Base-by-base conservation (phyloP, 108 stramenopile species). In the Bacterosira constricta region DNA sequence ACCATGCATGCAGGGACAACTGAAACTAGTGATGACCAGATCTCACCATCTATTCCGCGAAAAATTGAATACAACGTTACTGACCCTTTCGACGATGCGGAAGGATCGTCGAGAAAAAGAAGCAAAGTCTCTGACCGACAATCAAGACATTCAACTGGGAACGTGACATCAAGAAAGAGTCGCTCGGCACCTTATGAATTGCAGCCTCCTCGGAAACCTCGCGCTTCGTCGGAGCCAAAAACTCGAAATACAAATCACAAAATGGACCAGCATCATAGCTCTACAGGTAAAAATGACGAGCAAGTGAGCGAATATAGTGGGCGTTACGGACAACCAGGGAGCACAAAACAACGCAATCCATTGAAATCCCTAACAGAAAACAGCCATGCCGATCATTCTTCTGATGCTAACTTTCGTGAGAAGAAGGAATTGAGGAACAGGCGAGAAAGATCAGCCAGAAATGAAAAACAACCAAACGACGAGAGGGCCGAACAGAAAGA, bases 41-140 rank as follows among this genome's bases (percentile, higher is more conserved):
- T 56, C n/a, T 56, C 55, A 8, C 55, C 27, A 56, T 36, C 55
- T 18, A 56, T 56, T 54, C 52, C 65, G 0, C 21, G 65, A 36
- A 66, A 66, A 25, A 41, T 53, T n/a, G 52, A 54, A 30, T 66
- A 51, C 25, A 27, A 12, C 10, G 52, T 27, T 29, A 30, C 37
- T 0, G 38, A 50, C 38, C 30, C 65, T 23, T 15, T 66, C 11
- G 51, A 54, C 23, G 52, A 54, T 51, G 1, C 13, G 15, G 52
- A 54, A 66, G 55, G 34, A 18, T 56, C 55, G n/a, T 20, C n/a
- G 32, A 23, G 50, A 49, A 39, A 23, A 15, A 54, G 5, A 30
- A 31, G 30, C 27, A 29, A 11, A 54, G 53, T 31, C 17, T 31
- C 53, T 13, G 30, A 29, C 37, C 29, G 17, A 34, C 55, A 34